Evolutionary conservation across 139 green algal genomes (phyloP), one percentile per base, ranked within the genome.

Genomic region (Diplosphaera chodatii): DNA sequence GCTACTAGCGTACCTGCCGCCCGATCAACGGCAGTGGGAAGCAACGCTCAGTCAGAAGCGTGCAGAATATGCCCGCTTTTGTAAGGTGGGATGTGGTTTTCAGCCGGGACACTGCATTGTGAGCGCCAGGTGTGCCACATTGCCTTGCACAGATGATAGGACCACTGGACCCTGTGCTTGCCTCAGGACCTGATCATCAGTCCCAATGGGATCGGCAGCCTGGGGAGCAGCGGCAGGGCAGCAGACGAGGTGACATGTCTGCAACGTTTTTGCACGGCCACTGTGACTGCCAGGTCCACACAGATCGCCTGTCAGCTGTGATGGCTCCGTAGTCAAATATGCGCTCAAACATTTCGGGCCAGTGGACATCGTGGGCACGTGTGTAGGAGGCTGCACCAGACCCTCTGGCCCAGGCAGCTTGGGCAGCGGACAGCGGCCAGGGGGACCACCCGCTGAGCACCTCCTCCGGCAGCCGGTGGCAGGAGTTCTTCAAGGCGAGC

Each of bases 111-210:
- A n/a, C n/a, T n/a, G n/a, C n/a, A n/a, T n/a, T n/a, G n/a, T n/a
- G n/a, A n/a, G n/a, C n/a, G n/a, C n/a, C n/a, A n/a, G n/a, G n/a
- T n/a, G n/a, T n/a, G n/a, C 37, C 6, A 48, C 37, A 63, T 63
- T 8, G 15, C 8, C 10, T 63, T n/a, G 21, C 15, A 63, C 55
- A 63, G 23, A 28, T 15, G 55, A n/a, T 63, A 16, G n/a, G n/a
- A n/a, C n/a, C n/a, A n/a, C n/a, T n/a, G n/a, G n/a, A n/a, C n/a
- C n/a, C n/a, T n/a, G n/a, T n/a, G n/a, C n/a, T n/a, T n/a, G n/a
- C n/a, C n/a, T 48, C 80, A 91, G 85, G 91, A 97, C 40, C 73
- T 97, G 0, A 91, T 96, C 1, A 59, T 97, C 8, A 87, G 94
- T 69, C 90, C 90, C 6, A 90, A 92, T 64, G 78, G 78, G 69